Base-by-base conservation (phyloP, 2,329 filamentous ascomycete genomes). In the Paraphaeosphaeria minitans region DNA sequence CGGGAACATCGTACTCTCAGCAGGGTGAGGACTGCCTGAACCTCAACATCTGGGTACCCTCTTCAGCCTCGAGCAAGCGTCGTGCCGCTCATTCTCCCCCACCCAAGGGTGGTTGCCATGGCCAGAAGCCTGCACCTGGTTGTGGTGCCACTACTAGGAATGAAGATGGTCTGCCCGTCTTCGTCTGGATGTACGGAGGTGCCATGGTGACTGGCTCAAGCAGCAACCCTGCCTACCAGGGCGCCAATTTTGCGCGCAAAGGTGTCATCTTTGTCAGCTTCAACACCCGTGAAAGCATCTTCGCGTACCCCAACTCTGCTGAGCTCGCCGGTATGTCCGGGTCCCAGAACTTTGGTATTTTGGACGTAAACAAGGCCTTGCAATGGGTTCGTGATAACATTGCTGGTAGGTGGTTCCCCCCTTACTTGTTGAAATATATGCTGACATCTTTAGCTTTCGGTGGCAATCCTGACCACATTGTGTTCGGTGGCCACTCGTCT, bases 131-230 rank as follows among this genome's bases (percentile, higher is more conserved):
- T 27, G 3, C 24, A 27, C 3, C 24, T 27, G 24, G 24, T 27
- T 27, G 24, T 6, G 24, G 6, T 27, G 6, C 24, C 3, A 27
- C 24, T 6, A 3, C 24, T 27, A 27, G 24, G 24, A 27, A 27
- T 5, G 16, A 37, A 12, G 16, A 37, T 9, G 62, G 62, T 31
- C 53, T 69, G 45, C 61, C 74, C 39, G 73, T 79, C 2, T 75
- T 78, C 10, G 73, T 81, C 0, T 81, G 79, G 66, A 78, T 80
- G 75, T 80, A 80, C 31, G 78, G 78, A 2, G 78, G 75, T 39
- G 76, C 76, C 7, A 78, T 79, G 76, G 77, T 79, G 22, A 78
- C 76, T 7, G 77, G 77, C 8, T 69, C 67, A 21, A 69, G 63
- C 67, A 80, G 76, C 68, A 80, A 80, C 61, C 73, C 78, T 21